Percentiles rank a stretch among this genome's conserved stretches.
Evolutionary conservation across 2,329 filamentous ascomycete species (phyloP).

Genomic region (Fusarium scirpi): DNA sequence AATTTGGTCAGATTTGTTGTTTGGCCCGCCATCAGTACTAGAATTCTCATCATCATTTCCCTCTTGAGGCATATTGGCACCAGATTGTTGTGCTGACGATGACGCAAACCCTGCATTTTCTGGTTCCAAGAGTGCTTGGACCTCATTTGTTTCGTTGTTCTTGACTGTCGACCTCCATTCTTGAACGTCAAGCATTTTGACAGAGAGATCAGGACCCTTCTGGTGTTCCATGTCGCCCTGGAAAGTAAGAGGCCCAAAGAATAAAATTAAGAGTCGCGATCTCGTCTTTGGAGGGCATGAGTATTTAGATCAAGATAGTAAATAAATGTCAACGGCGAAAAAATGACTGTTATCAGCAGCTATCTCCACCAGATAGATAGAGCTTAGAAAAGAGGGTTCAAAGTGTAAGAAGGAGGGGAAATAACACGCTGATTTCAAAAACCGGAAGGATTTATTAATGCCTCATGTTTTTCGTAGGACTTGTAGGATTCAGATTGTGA

Average conservation of each 20-base stretch:
- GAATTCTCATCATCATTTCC: neutral
- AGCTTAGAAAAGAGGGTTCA: too few relatives aligned
- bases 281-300: too few relatives aligned
- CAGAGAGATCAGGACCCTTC: accelerated
- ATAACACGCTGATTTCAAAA: too few relatives aligned
- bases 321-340: too few relatives aligned
- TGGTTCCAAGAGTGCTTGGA: neutral
- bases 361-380: too few relatives aligned
- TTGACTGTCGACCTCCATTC: neutral
- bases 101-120: neutral
- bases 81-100: neutral
- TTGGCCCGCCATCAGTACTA: neutral
- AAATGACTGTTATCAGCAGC: too few relatives aligned
- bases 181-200: neutral
- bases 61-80: neutral
- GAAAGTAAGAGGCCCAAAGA: neutral
- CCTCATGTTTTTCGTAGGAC: too few relatives aligned
- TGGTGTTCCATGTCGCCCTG: neutral
- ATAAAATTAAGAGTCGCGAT: neutral
- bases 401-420: too few relatives aligned
- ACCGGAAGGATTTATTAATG: too few relatives aligned
- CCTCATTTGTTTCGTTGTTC: neutral
- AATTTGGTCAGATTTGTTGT: neutral
- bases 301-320: too few relatives aligned
- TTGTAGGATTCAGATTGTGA: too few relatives aligned